Conservation (phyloP, 2,329 filamentous ascomycete genomes). For the Trichophyton schoenleinii region DNA sequence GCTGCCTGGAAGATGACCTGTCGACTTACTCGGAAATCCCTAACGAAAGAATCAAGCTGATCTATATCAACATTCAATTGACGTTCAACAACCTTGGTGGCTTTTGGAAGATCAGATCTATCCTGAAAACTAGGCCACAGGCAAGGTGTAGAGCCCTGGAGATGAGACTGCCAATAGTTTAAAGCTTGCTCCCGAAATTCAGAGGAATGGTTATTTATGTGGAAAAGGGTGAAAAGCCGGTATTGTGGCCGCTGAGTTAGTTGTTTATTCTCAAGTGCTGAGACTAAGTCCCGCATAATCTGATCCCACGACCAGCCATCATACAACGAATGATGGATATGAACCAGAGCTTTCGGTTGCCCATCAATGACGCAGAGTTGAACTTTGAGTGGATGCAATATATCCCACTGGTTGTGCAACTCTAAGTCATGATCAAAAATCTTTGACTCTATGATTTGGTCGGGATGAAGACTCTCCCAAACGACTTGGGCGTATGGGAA, state of each 20-base stretch:
- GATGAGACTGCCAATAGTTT: slow-evolving; percentile 57
- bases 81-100: slow-evolving; percentile 19
- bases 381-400: slow-evolving; percentile 49
- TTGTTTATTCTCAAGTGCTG: slow-evolving; percentile 32
- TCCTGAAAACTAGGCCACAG: slow-evolving; percentile 49
- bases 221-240: slow-evolving; percentile 43
- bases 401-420: slow-evolving; percentile 24
- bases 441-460: slow-evolving; percentile 35
- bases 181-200: slow-evolving; percentile 33
- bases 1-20: slow-evolving; percentile 68
- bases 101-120: slow-evolving; percentile 16
- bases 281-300: slow-evolving; percentile 53
- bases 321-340: slow-evolving; percentile 73
- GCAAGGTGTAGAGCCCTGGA: slow-evolving; percentile 45
- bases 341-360: slow-evolving; percentile 31
- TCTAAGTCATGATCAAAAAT: slow-evolving; percentile 30
- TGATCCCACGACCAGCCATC: slow-evolving; percentile 89
- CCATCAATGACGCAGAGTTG: slow-evolving; percentile 35
- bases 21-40: slow-evolving; percentile 41
- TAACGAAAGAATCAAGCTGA: slow-evolving; percentile 27
- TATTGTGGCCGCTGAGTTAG: slow-evolving; percentile 45
- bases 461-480: slow-evolving; percentile 41
- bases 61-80: slow-evolving; percentile 26
- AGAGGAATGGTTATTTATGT: slow-evolving; percentile 21
- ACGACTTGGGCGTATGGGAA: slow-evolving; percentile 50